Evolutionary conservation across 257 asterid species (phyloP).

Genomic region (Orobanche coerulescens): DNA sequence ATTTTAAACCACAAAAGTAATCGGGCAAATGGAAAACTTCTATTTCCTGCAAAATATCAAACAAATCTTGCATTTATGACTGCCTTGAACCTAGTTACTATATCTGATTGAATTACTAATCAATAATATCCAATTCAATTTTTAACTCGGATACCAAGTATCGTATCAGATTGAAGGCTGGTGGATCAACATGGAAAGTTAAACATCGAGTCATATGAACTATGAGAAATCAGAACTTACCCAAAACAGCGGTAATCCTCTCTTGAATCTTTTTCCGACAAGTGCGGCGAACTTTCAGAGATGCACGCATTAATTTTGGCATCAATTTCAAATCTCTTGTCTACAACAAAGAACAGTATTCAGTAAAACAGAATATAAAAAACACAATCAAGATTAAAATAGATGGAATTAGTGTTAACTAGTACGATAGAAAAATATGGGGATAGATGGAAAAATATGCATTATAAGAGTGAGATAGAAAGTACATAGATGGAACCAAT

Average conservation of each 20-base stretch:
- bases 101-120: neutral
- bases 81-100: neutral
- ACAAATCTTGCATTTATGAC: neutral
- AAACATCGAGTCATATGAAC: neutral
- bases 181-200: neutral
- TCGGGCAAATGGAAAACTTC: neutral
- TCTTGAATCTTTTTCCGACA: conserved; percentile 81
- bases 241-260: conserved; percentile 62
- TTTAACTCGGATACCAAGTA: neutral
- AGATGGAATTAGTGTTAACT: conserved; percentile 8
- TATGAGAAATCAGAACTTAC: conserved; percentile 31
- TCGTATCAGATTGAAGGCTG: neutral
- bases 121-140: neutral
- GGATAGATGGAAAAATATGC: neutral
- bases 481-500: neutral
- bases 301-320: conserved; percentile 44
- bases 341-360: conserved; percentile 37
- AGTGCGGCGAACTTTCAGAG: conserved; percentile 54
- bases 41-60: neutral
- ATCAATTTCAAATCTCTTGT: conserved; percentile 70
- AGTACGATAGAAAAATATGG: neutral
- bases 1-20: neutral
- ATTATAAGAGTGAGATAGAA: neutral
- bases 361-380: conserved; percentile 3
- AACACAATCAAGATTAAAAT: neutral